phyloP scores from a whole-genome alignment of 371 early-diverging fungal genomes.

The Lichtheimia hyalospora region DNA sequence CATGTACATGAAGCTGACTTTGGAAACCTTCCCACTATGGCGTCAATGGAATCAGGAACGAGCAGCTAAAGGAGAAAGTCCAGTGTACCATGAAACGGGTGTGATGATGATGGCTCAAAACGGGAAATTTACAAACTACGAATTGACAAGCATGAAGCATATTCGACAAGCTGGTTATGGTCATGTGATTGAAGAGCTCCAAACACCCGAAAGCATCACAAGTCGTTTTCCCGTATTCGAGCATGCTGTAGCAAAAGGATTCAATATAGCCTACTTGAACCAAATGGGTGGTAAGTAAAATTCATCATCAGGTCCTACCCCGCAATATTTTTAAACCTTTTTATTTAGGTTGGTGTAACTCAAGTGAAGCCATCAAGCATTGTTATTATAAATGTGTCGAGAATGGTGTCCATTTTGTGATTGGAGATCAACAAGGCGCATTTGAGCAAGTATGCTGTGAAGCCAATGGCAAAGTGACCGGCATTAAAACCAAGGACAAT shows the following conservation, averaged over 20 bases:
- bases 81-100: slow-evolving; percentile 48
- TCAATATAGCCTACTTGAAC: slow-evolving; percentile 31
- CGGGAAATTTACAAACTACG: slow-evolving; percentile 29
- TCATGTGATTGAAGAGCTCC: slow-evolving; percentile 29
- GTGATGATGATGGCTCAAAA: slow-evolving; percentile 31
- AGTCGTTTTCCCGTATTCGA: slow-evolving; percentile 33
- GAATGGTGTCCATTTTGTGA: slow-evolving; percentile 39
- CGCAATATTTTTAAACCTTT: background rate
- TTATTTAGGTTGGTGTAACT: slow-evolving; percentile 39
- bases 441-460: slow-evolving; percentile 24
- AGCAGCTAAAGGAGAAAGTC: slow-evolving; percentile 12
- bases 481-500: slow-evolving; percentile 46
- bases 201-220: slow-evolving; percentile 21
- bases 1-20: slow-evolving; percentile 36
- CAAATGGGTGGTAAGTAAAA: slow-evolving; percentile 31
- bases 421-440: slow-evolving; percentile 28
- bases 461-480: slow-evolving; percentile 21
- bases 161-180: slow-evolving; percentile 41
- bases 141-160: slow-evolving; percentile 25
- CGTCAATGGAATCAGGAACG: slow-evolving; percentile 54
- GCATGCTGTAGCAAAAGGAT: slow-evolving; percentile 29
- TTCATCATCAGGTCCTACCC: too few relatives aligned
- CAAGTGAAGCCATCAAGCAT: slow-evolving; percentile 31
- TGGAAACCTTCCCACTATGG: slow-evolving; percentile 48
- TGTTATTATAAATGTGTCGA: slow-evolving; percentile 30